Percentiles rank a stretch among this genome's conserved stretches.
phyloP scores from a whole-genome alignment of 1,284 basidiomycete species.

The Clitocybe nebularis region DNA sequence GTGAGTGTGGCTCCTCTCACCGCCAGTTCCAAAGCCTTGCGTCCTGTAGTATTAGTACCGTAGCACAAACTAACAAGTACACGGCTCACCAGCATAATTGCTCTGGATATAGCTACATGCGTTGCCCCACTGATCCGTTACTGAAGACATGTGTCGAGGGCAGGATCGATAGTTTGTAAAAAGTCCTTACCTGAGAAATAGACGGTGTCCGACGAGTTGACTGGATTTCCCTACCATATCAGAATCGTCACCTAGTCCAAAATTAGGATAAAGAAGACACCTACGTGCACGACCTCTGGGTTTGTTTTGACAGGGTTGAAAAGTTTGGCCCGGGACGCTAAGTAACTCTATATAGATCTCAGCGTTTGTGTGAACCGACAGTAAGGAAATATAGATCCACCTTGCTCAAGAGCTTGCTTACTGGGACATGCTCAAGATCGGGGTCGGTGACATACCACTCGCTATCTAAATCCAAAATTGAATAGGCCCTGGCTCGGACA shows the following conservation, averaged over 20 bases:
- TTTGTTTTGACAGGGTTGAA: conserved; percentile 71
- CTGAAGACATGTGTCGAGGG: conserved; percentile 29
- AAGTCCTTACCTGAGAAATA: conserved; percentile 73
- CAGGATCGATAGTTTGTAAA: neutral
- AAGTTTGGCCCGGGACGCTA: conserved; percentile 73
- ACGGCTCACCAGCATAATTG: conserved; percentile 81
- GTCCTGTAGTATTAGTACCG: neutral
- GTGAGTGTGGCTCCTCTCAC: too few relatives aligned
- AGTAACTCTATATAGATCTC: conserved; percentile 60
- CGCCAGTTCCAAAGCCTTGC: conserved; percentile 75
- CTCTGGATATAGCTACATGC: conserved; percentile 94
- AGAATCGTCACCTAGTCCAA: conserved; percentile 6
- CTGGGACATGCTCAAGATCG: conserved; percentile 67
- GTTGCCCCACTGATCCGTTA: conserved; percentile 87
- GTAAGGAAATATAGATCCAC: conserved; percentile 29
- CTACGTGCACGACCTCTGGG: conserved; percentile 64
- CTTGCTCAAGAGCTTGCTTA: conserved; percentile 78
- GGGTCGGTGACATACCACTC: conserved; percentile 91
- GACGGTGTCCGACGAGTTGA: conserved; percentile 86
- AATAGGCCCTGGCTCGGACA: neutral
- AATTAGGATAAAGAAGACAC: conserved; percentile 18
- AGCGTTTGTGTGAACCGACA: neutral
- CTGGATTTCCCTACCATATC: conserved; percentile 65
- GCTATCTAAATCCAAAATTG: conserved; percentile 51
- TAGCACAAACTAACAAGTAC: too few relatives aligned